Evolutionary conservation across 306 rosid species (phyloP), one percentile per base, ranked within the genome.

Genomic region (Prunus campanulata): DNA sequence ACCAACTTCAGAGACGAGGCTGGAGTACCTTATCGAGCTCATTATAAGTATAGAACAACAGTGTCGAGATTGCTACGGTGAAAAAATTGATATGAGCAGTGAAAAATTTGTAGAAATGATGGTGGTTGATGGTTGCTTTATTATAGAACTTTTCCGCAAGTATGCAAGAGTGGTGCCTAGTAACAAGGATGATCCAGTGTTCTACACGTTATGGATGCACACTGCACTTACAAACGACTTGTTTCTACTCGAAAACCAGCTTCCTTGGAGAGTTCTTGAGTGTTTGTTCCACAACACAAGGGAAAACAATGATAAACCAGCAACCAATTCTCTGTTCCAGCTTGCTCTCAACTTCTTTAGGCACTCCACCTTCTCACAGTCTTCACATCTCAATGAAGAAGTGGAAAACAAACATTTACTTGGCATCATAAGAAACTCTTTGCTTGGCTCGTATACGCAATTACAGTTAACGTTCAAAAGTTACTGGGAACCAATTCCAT

Each of bases 201-300:
- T 59, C 32, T 59, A 59, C 30, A 59, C 65, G 8, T 13, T 59
- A 4, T 59, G 65, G 65, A 59, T 59, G 65, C 65, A 59, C 16
- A 22, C 65, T 6, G 65, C 65, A 1, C 65, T 59, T 13, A 59
- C 24, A 59, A 59, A 59, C 8, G 46, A 62, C 44, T 1, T 62
- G 67, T 27, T 62, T 8, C 67, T 62, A 6, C 44, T 62, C 4
- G 67, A 72, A 56, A 72, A 72, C 39, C 76, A 72, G 52, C 13
- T 72, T 19, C 76, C 66, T 0, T 14, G 76, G 76, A 56, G 20
- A 42, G 54, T 72, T 35, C 66, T 72, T 8, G 76, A 72, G 24
- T 72, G 54, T 14, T 39, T 72, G 14, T 72, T 56, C 52, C 35
- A 56, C n/a, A 66, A 32, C 66, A 72, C 76, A 8, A 62, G 65